These are phyloP conservation scores for Exophiala oligosperma DNA, from an alignment of 2,329 filamentous ascomycete species.

Conservation along the genomic window DNA sequence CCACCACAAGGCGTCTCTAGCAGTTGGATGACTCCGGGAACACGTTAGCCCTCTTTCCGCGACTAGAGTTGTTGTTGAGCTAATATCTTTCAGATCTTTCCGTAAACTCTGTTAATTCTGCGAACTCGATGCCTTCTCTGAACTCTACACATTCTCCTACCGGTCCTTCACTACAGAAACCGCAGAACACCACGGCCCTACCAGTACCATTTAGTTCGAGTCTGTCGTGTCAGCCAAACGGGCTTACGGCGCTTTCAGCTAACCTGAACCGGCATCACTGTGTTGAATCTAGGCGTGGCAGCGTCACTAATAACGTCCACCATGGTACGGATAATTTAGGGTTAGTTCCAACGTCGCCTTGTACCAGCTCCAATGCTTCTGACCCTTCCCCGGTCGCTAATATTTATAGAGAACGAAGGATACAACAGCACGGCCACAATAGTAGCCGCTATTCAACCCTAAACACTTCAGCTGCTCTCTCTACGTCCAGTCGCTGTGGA, in stretches of 20 bases:
- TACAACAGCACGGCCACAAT: constrained; percentile 38
- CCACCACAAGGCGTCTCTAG: constrained; percentile 57
- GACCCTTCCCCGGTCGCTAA: constrained; percentile 47
- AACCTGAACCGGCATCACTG: constrained; percentile 51
- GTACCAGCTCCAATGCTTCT: constrained; percentile 42
- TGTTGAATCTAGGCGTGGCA: constrained; percentile 49
- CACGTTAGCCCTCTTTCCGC: constrained; percentile 44
- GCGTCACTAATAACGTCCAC: constrained; percentile 51
- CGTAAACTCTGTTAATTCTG: constrained; percentile 44
- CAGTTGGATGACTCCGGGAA: constrained; percentile 60
- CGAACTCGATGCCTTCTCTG: constrained; percentile 44
- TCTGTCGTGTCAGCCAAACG: constrained; percentile 41
- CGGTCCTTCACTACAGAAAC: constrained; percentile 42
- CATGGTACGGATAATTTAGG: constrained; percentile 50
- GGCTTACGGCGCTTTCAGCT: constrained; percentile 58
- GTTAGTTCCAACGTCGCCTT: constrained; percentile 48
- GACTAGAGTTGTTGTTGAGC: constrained; percentile 23
- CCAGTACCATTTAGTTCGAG: constrained; percentile 42
- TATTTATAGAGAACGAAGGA: constrained; percentile 44
- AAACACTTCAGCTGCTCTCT: constrained; percentile 42
- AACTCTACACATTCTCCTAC: constrained; percentile 49
- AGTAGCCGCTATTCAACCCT: constrained; percentile 41
- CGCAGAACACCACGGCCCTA: constrained; percentile 40
- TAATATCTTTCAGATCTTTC: constrained; percentile 41
- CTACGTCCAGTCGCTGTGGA: constrained; percentile 36